Evolutionary conservation across 495 filamentous ascomycete species (phyloP).

Genomic region (Neurospora sp.): DNA sequence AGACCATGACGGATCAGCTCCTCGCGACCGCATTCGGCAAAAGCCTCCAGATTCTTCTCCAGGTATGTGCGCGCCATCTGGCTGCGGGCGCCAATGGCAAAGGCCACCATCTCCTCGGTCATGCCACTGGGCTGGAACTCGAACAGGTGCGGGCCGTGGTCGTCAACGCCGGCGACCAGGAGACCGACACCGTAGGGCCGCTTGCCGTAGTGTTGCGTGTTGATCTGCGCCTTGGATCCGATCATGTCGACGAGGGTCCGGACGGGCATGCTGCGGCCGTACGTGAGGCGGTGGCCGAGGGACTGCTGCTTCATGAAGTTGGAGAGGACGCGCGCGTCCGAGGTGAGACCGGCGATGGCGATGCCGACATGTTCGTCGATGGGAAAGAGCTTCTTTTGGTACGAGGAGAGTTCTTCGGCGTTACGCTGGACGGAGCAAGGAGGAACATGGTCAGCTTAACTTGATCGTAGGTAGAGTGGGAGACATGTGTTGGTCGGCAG

Average conservation of each 20-base stretch:
- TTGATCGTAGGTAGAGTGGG: not conserved
- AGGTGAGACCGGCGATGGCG: constrained; percentile 92
- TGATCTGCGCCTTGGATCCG: constrained; percentile 90
- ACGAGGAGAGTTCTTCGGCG: constrained; percentile 97
- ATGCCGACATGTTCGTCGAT: constrained; percentile 94
- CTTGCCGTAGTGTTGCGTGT: constrained; percentile 96
- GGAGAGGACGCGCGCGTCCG: constrained; percentile 96
- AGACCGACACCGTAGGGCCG: constrained; percentile 94
- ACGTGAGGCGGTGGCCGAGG: constrained; percentile 87
- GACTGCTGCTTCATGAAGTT: constrained; percentile 99
- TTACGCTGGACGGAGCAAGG: constrained; percentile 57
- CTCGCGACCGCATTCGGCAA: constrained; percentile 60
- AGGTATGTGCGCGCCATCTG: constrained; percentile 97
- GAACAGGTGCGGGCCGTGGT: constrained; percentile 87
- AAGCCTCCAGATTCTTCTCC: constrained; percentile 79
- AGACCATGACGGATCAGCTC: constrained; percentile 87
- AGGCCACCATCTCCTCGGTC: constrained; percentile 93
- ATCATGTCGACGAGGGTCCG: constrained; percentile 81
- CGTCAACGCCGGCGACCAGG: constrained; percentile 87
- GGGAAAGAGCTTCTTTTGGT: constrained; percentile 98
- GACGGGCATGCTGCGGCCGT: constrained; percentile 84
- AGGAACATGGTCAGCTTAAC: constrained; percentile 1
- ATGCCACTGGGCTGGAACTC: constrained; percentile 96
- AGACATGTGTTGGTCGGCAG: not conserved
- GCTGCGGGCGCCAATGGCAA: constrained; percentile 87